Evolutionary conservation across 768 basidiomycete species (phyloP), one percentile per base, ranked within the genome.

Genomic region (Roridomyces roridus): DNA sequence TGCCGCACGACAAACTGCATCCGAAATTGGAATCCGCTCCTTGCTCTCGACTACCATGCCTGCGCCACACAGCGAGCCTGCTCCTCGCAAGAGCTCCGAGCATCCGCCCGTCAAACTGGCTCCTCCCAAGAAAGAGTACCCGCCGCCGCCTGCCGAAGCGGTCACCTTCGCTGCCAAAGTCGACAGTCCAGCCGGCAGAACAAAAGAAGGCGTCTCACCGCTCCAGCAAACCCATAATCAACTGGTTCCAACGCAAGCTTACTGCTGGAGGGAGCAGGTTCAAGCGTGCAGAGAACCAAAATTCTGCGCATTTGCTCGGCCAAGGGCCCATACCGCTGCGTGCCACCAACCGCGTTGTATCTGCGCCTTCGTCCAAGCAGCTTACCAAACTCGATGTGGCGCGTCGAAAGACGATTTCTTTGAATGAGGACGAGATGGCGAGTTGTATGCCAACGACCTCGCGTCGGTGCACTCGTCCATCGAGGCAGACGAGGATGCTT

Each of bases 401-500:
- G 6, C 73, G 77, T 52, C 78, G 84, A 46, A 85, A 82, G 60
- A 85, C 87, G 5, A 80, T 89, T 46, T 90, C 89, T 11, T 74
- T 89, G 35, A 84, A 86, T 61, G 87, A 82, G 43, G 81, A 81
- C 20, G 81, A 85, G 80, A 80, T 45, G 74, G 78, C 36, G 68
- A 72, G 31, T 68, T 72, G 43, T 76, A 77, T 51, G 85, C 82
- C 44, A 81, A 82, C 41, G 81, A 77, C 18, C 72, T 74, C 25
- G 80, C 80, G 23, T 62, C 78, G 28, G 80, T 76, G 50, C 75
- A 77, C 18, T 88, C 85, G 5, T 90, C 86, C 21, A 68, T 82
- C 49, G 93, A 93, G 72, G 95, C 94, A 15, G 96, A 98, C 68
- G 96, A 97, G 51, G 94, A 97, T 67, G 96, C 96, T 10, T 96